Evolutionary conservation across 345 rosid genomes (phyloP), one percentile per base, ranked within the genome.

Genomic region (Aquilaria malaccensis): DNA sequence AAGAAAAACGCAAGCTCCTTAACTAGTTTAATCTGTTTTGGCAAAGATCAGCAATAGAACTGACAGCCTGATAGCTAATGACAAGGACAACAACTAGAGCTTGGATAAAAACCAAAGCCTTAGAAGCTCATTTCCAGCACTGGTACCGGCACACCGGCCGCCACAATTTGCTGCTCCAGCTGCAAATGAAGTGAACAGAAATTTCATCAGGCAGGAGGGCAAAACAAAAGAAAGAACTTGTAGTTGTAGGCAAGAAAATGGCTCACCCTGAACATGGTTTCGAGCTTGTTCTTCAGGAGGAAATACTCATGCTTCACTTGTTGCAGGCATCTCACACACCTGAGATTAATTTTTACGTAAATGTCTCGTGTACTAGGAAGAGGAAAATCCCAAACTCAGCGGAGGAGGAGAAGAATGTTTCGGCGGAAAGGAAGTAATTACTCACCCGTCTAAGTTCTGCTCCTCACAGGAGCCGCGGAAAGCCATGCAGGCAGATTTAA

Each of bases 91-190:
- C 43, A 4, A 10, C 15, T 30, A 53, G 3, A 29, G 32, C 33
- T 22, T 33, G 31, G 63, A 56, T 37, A 37, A 22, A 53, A 53
- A 53, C 56, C 56, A 53, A 53, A 9, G 56, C 11, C 61, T 73
- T 74, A 86, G 67, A 78, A 86, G 51, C 76, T 72, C 55, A 79
- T 49, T 51, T 89, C 93, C 59, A 64, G 67, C 43, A 56, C 54
- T 1, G 95, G 91, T 72, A 84, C 71, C 33, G 90, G 67, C 70
- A 97, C 95, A 58, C 99, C 97, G 61, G 87, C 90, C 12, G 95
- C 90, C 74, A 83, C 82, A 62, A 93, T 82, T 71, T 93, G 95
- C 67, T 84, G 91, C 86, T 93, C 96, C 79, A 89, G 60, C 99
- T 93, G 83, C 76, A 89, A 58, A 97, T 93, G 83, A 74, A 68